Conservation (phyloP, 164 flowering plant genomes). For the Hamamelis virginiana region DNA sequence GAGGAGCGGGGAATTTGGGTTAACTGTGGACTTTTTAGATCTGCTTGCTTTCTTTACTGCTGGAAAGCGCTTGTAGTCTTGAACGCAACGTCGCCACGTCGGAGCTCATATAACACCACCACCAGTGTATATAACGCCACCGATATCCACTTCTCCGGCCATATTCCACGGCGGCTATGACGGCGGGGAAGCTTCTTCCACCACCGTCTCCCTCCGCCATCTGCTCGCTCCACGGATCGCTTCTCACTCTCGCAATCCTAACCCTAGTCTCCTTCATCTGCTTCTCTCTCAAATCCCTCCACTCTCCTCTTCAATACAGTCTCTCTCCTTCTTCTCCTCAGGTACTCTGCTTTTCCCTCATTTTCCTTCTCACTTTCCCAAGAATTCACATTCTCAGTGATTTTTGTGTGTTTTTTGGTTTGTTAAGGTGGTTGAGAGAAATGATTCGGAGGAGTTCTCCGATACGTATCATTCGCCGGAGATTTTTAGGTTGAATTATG, state of each 20-base stretch:
- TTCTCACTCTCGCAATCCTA: constrained; percentile 56
- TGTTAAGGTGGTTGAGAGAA: constrained; percentile 8
- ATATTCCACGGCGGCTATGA: constrained; percentile 10
- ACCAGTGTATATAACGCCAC: background rate
- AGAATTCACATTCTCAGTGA: constrained; percentile 1
- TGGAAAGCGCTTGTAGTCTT: too few relatives aligned
- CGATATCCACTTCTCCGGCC: constrained; percentile 4
- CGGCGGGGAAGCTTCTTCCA: constrained; percentile 5
- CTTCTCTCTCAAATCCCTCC: constrained; percentile 61
- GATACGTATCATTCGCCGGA: constrained; percentile 66
- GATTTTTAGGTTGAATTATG: constrained; percentile 62
- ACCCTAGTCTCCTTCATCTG: constrained; percentile 61
- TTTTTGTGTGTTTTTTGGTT: background rate
- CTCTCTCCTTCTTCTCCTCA: constrained; percentile 22
- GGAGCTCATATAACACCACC: too few relatives aligned
- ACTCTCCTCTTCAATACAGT: constrained; percentile 22
- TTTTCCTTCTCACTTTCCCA: background rate
- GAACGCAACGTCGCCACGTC: too few relatives aligned
- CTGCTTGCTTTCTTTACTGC: too few relatives aligned
- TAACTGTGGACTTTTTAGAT: too few relatives aligned
- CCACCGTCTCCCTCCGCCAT: constrained; percentile 12
- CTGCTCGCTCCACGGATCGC: constrained; percentile 50
- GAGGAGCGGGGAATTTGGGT: too few relatives aligned
- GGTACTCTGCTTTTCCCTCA: constrained; percentile 9
- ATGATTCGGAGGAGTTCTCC: constrained; percentile 18